Base-by-base conservation (phyloP, 805 yeast species). In the Zygosaccharomyces bailii region DNA sequence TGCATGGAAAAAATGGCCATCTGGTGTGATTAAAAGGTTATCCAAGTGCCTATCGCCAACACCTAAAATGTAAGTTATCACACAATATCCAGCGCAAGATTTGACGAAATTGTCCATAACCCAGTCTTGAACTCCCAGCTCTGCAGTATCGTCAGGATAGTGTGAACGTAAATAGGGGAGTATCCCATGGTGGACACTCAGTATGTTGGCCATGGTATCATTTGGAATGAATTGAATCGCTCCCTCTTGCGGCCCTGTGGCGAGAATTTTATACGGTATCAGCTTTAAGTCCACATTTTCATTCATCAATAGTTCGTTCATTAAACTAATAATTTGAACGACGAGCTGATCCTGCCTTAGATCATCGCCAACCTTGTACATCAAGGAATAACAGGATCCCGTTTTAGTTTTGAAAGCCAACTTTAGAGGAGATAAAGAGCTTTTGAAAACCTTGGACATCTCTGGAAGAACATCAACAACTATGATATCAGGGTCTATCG, bases 11-110 rank as follows among this genome's bases (percentile, higher is more conserved):
- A 93, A 93, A 55, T 81, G 86, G 1, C 95, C 83, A 75, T 91
- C 84, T 50, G 81, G 88, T 41, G 82, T 85, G 30, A 87, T 74
- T 35, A 93, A 71, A 51, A 93, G 68, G 58, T 93, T 93, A 59
- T 93, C 99, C 51, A 93, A 71, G 69, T 93, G 99, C 45, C 99
- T 76, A 66, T 93, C 99, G 11, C 99, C 99, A 6, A 93, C 97
- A 4, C 99, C 99, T 10, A 93, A 68, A 6, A 93, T 69, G 56
- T 93, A 93, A 0, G 99, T 93, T 18, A 93, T 86, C 1, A 93
- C 98, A 70, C 97, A 93, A 60, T 93, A 93, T 0, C 99, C 99
- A 18, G 99, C 97, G 61, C 97, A 88, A 2, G 96, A 87, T 52
- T 90, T 79, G 5, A 93, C 91, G 66, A 86, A 93, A 52, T 86